phyloP scores from a whole-genome alignment of 805 yeast genomes.

The Kurtzmaniella fragi region DNA sequence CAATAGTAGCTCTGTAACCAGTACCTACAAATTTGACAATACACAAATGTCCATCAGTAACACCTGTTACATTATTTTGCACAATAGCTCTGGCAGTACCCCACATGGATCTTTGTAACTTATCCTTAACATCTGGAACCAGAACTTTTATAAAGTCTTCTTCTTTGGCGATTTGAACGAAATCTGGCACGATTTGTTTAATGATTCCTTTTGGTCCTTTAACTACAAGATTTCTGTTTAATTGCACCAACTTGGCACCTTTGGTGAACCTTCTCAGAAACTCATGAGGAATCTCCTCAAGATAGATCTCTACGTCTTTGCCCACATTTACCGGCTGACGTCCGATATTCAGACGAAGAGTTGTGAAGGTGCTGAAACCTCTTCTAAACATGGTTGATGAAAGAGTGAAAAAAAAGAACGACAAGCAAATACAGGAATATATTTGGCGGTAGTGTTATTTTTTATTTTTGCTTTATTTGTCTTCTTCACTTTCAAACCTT shows the following conservation, averaged over 20 bases:
- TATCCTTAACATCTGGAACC: constrained; percentile 53
- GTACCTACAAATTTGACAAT: constrained; percentile 91
- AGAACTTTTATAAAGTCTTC: constrained; percentile 43
- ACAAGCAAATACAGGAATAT: too few relatives aligned
- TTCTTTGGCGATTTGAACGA: constrained; percentile 44
- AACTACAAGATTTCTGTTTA: constrained; percentile 57
- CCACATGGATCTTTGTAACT: constrained; percentile 85
- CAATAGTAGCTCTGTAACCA: constrained; percentile 87
- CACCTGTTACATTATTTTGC: constrained; percentile 78
- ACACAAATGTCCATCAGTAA: constrained; percentile 87
- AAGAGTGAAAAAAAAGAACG: too few relatives aligned
- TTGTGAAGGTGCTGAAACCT: constrained; percentile 11
- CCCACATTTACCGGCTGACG: constrained; percentile 68
- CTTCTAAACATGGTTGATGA: constrained; percentile 3
- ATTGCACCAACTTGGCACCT: constrained; percentile 54
- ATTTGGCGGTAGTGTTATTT: too few relatives aligned
- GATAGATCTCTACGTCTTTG: constrained; percentile 49
- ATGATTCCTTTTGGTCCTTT: constrained; percentile 77
- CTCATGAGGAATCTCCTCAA: constrained; percentile 45
- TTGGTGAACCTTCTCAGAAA: constrained; percentile 59
- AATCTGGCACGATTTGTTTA: constrained; percentile 64
- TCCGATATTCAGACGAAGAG: constrained; percentile 63
- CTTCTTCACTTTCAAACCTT: too few relatives aligned
- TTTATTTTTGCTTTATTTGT: too few relatives aligned
- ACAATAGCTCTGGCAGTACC: constrained; percentile 84